These are phyloP conservation scores for Cercophora samala DNA, from an alignment of 495 filamentous ascomycete genomes.

Conservation along the genomic window DNA sequence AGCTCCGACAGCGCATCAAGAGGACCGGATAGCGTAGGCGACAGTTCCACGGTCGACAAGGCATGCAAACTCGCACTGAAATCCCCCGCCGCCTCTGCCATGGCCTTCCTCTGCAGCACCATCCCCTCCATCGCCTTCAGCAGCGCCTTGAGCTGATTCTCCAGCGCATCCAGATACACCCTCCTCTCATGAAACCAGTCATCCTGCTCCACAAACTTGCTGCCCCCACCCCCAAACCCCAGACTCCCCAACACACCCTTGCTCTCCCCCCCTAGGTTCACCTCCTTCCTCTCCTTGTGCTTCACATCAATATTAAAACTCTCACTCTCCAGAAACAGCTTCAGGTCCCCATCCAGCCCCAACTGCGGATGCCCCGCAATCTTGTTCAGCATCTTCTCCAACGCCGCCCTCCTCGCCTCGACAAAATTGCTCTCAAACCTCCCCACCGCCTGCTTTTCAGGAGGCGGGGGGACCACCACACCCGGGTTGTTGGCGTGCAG, in stretches of 20 bases:
- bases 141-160: slow-evolving; percentile 90
- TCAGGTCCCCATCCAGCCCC: slow-evolving; percentile 89
- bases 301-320: slow-evolving; percentile 94
- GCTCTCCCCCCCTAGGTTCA: slow-evolving; percentile 75
- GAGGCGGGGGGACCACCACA: slow-evolving; percentile 90
- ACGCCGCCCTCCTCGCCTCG: slow-evolving; percentile 79
- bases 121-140: slow-evolving; percentile 92
- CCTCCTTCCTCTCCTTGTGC: slow-evolving; percentile 92
- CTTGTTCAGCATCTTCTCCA: slow-evolving; percentile 97
- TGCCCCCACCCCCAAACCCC: slow-evolving; percentile 67
- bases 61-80: slow-evolving; percentile 89
- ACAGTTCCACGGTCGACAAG: slow-evolving; percentile 82
- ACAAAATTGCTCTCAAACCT: slow-evolving; percentile 97
- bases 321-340: slow-evolving; percentile 95
- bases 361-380: slow-evolving; percentile 84
- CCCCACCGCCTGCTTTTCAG: slow-evolving; percentile 96
- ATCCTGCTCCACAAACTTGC: slow-evolving; percentile 96
- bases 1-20: slow-evolving; percentile 87
- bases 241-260: slow-evolving; percentile 89
- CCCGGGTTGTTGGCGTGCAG: slow-evolving; percentile 93
- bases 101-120: slow-evolving; percentile 82
- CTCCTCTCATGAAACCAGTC: slow-evolving; percentile 98
- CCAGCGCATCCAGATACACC: slow-evolving; percentile 89
- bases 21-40: slow-evolving; percentile 80
- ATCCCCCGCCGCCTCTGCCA: slow-evolving; percentile 88